Evolutionary conservation across 192 early-diverging fungal species (phyloP), one percentile per base, ranked within the genome.

Genomic region (Coemansia javaensis): DNA sequence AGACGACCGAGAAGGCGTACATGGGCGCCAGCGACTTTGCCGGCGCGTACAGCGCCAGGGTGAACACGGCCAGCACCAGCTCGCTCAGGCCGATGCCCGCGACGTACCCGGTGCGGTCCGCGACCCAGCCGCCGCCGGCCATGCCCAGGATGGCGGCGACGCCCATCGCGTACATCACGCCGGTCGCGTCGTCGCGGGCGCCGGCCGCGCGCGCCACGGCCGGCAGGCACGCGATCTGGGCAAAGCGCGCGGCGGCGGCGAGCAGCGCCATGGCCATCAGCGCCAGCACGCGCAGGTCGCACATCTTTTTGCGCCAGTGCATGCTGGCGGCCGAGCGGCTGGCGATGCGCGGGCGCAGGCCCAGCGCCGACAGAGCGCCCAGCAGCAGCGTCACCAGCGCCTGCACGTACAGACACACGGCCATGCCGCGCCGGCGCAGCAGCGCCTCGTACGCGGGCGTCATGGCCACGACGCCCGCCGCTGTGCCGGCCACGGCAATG

Each of bases 401-500:
- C 21, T 70, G 66, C 15, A 50, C 59, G 18, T 47, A 51, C 32
- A 70, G 37, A 21, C 53, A 42, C 10, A 47, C 23, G 1, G 59
- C 44, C n/a, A 73, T 59, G 0, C 80, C 77, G n/a, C 63, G 59
- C 14, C 4, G n/a, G 8, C 21, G 47, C 40, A 81, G 55, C 0
- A 81, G 31, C 7, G 61, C 50, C 2, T 48, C 50, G 27, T 61
- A 63, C 0, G 61, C 40, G 0, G 77, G 77, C 1, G 74, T 54
- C 16, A 80, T 45, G 1, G 44, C 44, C 0, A 78, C 46, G 7
- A 66, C 54, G 24, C 80, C 80, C 14, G 75, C 30, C 0, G 60
- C 80, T 0, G 71, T 53, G 27, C 80, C 77, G 7, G 66, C 59
- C 0, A 75, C 60, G 0, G 54, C 66, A 14, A 64, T 37, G 11